Base-by-base conservation (phyloP, 2,329 filamentous ascomycete genomes). In the Arthrobotrys sphaeroides region DNA sequence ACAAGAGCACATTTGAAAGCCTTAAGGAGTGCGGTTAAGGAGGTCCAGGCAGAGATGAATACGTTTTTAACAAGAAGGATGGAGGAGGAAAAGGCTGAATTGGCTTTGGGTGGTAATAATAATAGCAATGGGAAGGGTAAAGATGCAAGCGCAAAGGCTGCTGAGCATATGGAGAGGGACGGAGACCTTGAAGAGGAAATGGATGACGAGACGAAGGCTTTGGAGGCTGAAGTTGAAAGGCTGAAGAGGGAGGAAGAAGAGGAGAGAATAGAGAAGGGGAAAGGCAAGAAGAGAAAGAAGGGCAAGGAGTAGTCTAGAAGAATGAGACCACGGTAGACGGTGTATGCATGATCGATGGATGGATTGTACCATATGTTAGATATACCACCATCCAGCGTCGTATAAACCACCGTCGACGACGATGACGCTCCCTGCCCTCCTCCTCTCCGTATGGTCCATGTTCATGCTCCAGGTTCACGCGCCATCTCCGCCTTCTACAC, bases 151-250 rank as follows among this genome's bases (percentile, higher is more conserved):
- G 49, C 51, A 1, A 45, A 59, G 40, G 64, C 51, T 13, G 72
- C 72, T 1, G 72, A 75, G 18, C 47, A 75, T 59, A 75, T 75
- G 72, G 72, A 75, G 49, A 47, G 64, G 22, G 72, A 75, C 43
- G 72, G 72, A 9, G 72, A 75, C 12, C 33, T 65, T 7, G 72
- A 75, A 36, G 72, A 75, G 47, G 72, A 75, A 31, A 59, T 75
- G 72, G 72, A 75, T 40, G 72, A 75, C 13, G 72, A 75, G 49
- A 75, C 72, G 10, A 75, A 75, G 26, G 53, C 49, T 43, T 42
- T 75, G 42, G 72, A 75, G 38, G 64, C 42, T 9, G 72, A 75
- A 24, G 64, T 75, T 49, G 72, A 68, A 24, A 64, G 43, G n/a
- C 31, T 66, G 22, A 62, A 24, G 33, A 45, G 47, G 20, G 72